Base-by-base conservation (phyloP, 1,284 basidiomycete species). In the Fomitopsis palustris region DNA sequence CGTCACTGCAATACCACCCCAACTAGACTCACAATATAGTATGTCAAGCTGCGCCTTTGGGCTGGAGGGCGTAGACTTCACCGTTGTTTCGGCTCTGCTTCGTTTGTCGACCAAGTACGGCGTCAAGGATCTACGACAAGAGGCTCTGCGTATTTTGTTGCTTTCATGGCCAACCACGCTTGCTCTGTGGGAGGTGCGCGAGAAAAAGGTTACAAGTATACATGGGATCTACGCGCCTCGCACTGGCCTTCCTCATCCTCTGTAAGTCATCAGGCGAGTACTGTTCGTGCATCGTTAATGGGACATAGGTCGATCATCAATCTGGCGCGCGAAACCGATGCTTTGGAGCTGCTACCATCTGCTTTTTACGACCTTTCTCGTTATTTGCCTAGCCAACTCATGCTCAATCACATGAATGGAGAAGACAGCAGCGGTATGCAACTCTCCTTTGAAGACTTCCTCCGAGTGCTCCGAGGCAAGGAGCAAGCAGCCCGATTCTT, bases 401-500 rank as follows among this genome's bases (percentile, higher is more conserved):
- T 74, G 33, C 61, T 65, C 17, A 80, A 77, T 31, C 65, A 69
- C 58, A 67, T 67, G 56, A 68, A 68, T 25, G 23, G 70, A 1
- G 53, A 62, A 19, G 69, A 72, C 52, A 65, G 64, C 37, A 62
- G 60, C 17, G 63, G 57, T 38, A 62, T 71, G 63, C 63, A 62
- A 29, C 80, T 90, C 47, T 75, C 79, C 9, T 75, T 77, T 54
- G 69, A 70, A 39, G 86, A 89, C 66, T 77, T 90, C 9, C 75
- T 84, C 62, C 76, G 70, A 43, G 77, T 87, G 41, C 77, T 89
- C 19, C 81, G 80, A 55, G 88, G 88, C 8, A 84, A 87, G 58
- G 88, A 90, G 72, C 80, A 84, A 57, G 80, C 82, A 3, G 84
- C 86, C 12, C 83, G 87, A 49, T 90, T 83, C 71, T 81, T 90